Evolutionary conservation across 2,329 filamentous ascomycete species (phyloP).

Genomic region (Aureobasidium sp.): DNA sequence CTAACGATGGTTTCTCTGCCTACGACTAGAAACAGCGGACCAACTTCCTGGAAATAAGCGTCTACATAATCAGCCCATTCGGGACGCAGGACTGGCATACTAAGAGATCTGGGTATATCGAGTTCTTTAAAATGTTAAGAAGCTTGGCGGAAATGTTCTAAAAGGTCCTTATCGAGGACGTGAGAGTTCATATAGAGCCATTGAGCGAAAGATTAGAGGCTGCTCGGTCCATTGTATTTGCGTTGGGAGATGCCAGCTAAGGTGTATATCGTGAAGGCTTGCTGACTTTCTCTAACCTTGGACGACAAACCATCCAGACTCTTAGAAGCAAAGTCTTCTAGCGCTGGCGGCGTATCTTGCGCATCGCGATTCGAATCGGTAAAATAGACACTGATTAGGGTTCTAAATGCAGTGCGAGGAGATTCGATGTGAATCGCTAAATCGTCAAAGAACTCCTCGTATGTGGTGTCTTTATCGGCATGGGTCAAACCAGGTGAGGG

Average conservation of each 20-base stretch:
- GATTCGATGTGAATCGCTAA: too few species aligned
- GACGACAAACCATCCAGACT: too few species aligned
- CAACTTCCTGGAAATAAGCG: neutral
- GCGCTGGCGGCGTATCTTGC: too few species aligned
- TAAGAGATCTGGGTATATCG: neutral
- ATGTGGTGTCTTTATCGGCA: too few species aligned
- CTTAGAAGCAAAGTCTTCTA: too few species aligned
- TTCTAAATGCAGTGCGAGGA: too few species aligned
- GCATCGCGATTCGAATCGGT: too few species aligned
- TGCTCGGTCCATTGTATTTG: conserved; percentile 16
- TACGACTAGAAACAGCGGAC: neutral
- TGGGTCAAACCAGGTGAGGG: too few species aligned
- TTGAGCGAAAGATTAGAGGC: conserved; percentile 15
- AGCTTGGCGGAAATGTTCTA: neutral
- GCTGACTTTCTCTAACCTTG: neutral
- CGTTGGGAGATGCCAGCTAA: neutral
- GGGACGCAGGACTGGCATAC: neutral
- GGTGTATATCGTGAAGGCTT: neutral
- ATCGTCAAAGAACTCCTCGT: too few species aligned
- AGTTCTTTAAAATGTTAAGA: neutral
- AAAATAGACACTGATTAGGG: too few species aligned
- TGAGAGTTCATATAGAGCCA: conserved; percentile 14
- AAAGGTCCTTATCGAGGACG: neutral
- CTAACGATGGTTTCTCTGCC: neutral
- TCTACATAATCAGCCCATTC: neutral